Percentiles rank a stretch among this genome's conserved stretches.
These are phyloP conservation scores for Metahyphopichia silvanorum DNA, from an alignment of 805 yeast species.

Conservation along the genomic window DNA sequence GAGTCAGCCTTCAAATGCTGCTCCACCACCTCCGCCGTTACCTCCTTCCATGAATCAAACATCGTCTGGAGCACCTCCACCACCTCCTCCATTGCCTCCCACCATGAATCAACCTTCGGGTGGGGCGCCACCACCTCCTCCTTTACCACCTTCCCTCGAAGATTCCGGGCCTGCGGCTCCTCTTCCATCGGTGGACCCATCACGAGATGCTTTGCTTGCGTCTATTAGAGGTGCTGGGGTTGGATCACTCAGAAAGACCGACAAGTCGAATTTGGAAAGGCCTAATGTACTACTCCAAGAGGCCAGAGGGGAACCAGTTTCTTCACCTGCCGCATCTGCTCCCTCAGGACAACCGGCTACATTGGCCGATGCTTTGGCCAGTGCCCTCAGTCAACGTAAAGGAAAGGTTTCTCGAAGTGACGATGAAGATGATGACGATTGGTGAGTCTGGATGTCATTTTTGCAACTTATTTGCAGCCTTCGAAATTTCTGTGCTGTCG, in stretches of 20 bases:
- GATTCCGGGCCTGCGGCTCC: constrained; percentile 17
- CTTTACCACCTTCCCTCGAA: constrained; percentile 21
- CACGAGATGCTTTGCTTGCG: constrained; percentile 79
- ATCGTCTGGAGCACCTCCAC: constrained; percentile 20
- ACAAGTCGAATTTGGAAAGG: constrained; percentile 76
- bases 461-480: neutral
- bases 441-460: constrained; percentile 25
- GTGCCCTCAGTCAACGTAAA: constrained; percentile 80
- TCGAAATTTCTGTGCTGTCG: neutral
- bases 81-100: constrained; percentile 26
- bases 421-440: constrained; percentile 76
- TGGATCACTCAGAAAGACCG: constrained; percentile 68
- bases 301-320: constrained; percentile 58
- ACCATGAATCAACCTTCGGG: constrained; percentile 12
- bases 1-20: constrained; percentile 2
- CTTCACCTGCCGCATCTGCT: constrained; percentile 29
- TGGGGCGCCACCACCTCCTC: constrained; percentile 41
- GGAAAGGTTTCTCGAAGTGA: constrained; percentile 78
- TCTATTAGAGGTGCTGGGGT: constrained; percentile 83
- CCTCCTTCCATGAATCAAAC: constrained; percentile 11
- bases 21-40: constrained; percentile 13
- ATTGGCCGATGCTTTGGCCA: constrained; percentile 84
- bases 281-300: constrained; percentile 74
- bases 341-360: constrained; percentile 58
- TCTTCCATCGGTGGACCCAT: constrained; percentile 39